A percentile compares a stretch with the other conserved stretches of the same genome.
phyloP scores from a whole-genome alignment of 495 filamentous ascomycete genomes.

The Daldinia vernicosa region DNA sequence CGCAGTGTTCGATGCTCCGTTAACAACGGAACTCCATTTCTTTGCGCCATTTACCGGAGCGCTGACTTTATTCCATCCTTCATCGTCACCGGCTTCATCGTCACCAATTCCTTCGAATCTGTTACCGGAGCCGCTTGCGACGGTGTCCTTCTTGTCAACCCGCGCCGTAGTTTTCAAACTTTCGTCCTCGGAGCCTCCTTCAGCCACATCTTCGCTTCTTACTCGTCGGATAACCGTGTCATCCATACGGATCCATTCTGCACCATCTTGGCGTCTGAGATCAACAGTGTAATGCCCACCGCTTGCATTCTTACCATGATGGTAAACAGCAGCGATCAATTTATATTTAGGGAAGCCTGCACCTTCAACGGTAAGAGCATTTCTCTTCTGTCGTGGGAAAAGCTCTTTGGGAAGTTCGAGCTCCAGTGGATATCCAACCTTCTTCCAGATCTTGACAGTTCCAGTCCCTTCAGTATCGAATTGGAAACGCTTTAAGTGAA shows the following conservation, averaged over 20 bases:
- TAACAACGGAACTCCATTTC: constrained; percentile 70
- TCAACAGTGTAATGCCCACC: constrained; percentile 98
- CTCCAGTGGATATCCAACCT: constrained; percentile 92
- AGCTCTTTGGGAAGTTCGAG: constrained; percentile 93
- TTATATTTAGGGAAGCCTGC: constrained; percentile 77
- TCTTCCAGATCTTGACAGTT: constrained; percentile 98
- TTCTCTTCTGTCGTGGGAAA: constrained; percentile 79
- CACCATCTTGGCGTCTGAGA: constrained; percentile 89
- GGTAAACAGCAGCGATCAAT: constrained; percentile 92
- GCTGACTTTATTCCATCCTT: constrained; percentile 87
- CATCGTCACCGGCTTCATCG: constrained; percentile 73
- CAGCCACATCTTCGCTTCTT: constrained; percentile 87
- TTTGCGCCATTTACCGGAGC: constrained; percentile 67
- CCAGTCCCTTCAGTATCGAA: constrained; percentile 86
- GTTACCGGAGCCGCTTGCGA: constrained; percentile 57
- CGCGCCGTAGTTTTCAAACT: constrained; percentile 67
- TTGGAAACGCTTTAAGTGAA: constrained; percentile 97
- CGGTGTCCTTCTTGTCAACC: constrained; percentile 53
- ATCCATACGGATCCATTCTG: constrained; percentile 95
- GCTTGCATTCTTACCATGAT: constrained; percentile 94
- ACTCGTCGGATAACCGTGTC: constrained; percentile 91
- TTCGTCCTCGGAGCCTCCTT: constrained; percentile 82
- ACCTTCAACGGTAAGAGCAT: constrained; percentile 66
- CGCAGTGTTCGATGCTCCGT: constrained; percentile 55
- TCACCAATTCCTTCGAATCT: constrained; percentile 74